phyloP scores from a whole-genome alignment of 1,284 basidiomycete species.

The Pisolithus thermaeus region DNA sequence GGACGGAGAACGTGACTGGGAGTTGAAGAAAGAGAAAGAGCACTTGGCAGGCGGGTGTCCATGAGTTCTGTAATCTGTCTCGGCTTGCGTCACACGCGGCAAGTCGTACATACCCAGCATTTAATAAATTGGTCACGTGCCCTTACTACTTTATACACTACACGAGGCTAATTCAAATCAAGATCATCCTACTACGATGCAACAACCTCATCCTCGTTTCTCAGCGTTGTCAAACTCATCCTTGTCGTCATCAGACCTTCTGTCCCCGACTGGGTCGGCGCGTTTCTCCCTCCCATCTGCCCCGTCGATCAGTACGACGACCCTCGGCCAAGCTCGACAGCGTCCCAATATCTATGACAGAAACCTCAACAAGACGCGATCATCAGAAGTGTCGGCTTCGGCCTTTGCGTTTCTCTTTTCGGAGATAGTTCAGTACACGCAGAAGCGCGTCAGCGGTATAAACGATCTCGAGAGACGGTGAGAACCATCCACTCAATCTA shows the following conservation, averaged over 20 bases:
- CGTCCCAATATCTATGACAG: conserved; percentile 81
- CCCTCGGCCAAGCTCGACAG: conserved; percentile 34
- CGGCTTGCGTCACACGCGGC: no score
- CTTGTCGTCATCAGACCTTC: conserved; percentile 55
- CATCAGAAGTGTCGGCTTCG: conserved; percentile 73
- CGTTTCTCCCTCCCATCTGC: conserved; percentile 64
- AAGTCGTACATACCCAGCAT: no score
- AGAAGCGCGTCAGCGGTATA: conserved; percentile 90
- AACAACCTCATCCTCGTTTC: conserved; percentile 52
- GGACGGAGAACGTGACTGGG: conserved; percentile 5
- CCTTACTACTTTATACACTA: no score
- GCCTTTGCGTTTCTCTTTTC: conserved; percentile 89
- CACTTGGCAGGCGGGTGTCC: not conserved
- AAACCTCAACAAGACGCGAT: conserved; percentile 76
- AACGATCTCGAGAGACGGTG: conserved; percentile 87
- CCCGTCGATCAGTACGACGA: conserved; percentile 44
- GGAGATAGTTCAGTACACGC: conserved; percentile 91
- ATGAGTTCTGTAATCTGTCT: conserved; percentile 2
- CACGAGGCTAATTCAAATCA: no score
- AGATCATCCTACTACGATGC: not conserved
- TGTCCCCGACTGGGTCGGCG: conserved; percentile 56
- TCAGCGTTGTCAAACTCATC: conserved; percentile 66
- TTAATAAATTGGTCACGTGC: no score
- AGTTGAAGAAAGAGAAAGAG: not conserved
- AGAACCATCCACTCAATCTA: not conserved